Conservation (phyloP, 176 grass and related monocot species). For the Stipa capillata region DNA sequence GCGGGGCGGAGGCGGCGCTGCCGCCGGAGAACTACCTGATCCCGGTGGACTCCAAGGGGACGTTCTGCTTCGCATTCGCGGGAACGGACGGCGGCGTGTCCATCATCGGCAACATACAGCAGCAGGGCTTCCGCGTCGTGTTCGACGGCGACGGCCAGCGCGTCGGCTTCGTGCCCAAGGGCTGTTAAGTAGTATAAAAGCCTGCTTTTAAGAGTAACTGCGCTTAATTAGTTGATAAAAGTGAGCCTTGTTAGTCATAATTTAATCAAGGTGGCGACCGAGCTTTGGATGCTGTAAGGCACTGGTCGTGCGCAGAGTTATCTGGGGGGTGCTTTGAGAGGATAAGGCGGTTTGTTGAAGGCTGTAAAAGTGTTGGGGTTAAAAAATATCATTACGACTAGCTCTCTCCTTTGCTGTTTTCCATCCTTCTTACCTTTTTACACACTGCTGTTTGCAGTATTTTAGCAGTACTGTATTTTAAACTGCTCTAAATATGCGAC, state of each 20-base stretch:
- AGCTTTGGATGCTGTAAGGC: conserved; percentile 29
- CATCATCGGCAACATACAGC: conserved; percentile 96
- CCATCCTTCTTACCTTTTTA: neutral
- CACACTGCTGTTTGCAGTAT: neutral
- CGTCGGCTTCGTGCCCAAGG: conserved; percentile 60
- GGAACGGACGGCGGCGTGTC: conserved; percentile 81
- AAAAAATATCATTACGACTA: neutral
- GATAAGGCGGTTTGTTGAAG: conserved; percentile 10
- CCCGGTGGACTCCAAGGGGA: conserved; percentile 76
- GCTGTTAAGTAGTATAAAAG: conserved; percentile 18
- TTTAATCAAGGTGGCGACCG: neutral
- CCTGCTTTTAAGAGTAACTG: neutral
- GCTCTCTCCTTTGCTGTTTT: neutral
- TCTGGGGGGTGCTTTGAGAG: neutral
- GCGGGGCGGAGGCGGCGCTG: conserved; percentile 44
- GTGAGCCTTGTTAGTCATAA: conserved; percentile 11
- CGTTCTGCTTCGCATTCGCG: conserved; percentile 95
- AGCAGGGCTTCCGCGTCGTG: conserved; percentile 85
- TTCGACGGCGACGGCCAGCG: conserved; percentile 63
- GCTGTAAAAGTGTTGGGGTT: conserved; percentile 28
- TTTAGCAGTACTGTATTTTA: too few species aligned
- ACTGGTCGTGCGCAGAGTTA: neutral
- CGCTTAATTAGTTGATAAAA: neutral
- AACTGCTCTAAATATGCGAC: neutral
- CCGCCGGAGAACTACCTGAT: conserved; percentile 98